phyloP scores from a whole-genome alignment of 768 basidiomycete genomes.

The Rhizopogon vulgaris region DNA sequence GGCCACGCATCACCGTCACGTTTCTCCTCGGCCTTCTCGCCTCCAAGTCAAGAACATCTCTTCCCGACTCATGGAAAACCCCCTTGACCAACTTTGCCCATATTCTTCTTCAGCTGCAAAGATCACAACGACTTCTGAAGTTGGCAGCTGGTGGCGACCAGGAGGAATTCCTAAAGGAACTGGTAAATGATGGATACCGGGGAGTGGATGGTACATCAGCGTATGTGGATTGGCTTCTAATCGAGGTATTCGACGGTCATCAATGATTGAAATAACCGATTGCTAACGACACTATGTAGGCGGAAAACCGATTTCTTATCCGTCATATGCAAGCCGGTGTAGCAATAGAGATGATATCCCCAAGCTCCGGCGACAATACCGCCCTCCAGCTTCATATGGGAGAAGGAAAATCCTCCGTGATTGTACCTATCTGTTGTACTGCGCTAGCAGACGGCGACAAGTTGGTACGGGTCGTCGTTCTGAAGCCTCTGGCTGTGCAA shows the following conservation, averaged over 20 bases:
- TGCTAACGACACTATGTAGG: slow-evolving; percentile 10
- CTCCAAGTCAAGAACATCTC: slow-evolving; percentile 8
- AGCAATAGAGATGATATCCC: slow-evolving; percentile 27
- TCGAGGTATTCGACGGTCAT: slow-evolving; percentile 6
- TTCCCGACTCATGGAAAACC: slow-evolving; percentile 21
- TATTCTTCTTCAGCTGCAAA: slow-evolving; percentile 26
- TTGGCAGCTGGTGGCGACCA: slow-evolving; percentile 5
- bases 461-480: slow-evolving; percentile 27
- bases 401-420: slow-evolving; percentile 44
- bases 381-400: slow-evolving; percentile 52
- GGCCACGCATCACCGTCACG: slow-evolving; percentile 29
- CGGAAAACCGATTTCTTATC: slow-evolving; percentile 20
- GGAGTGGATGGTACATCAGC: slow-evolving; percentile 10
- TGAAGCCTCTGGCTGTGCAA: slow-evolving; percentile 25
- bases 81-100: slow-evolving; percentile 22
- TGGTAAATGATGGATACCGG: slow-evolving; percentile 11
- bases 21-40: slow-evolving; percentile 24
- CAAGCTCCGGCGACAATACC: slow-evolving; percentile 24
- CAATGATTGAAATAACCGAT: not conserved
- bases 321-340: slow-evolving; percentile 24
- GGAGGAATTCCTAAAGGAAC: slow-evolving; percentile 12
- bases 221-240: slow-evolving; percentile 16
- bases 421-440: slow-evolving; percentile 23
- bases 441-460: slow-evolving; percentile 21
- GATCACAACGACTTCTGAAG: slow-evolving; percentile 25